Evolutionary conservation across 768 basidiomycete genomes (phyloP), one percentile per base, ranked within the genome.

Genomic region (Gymnopilus dilepis): DNA sequence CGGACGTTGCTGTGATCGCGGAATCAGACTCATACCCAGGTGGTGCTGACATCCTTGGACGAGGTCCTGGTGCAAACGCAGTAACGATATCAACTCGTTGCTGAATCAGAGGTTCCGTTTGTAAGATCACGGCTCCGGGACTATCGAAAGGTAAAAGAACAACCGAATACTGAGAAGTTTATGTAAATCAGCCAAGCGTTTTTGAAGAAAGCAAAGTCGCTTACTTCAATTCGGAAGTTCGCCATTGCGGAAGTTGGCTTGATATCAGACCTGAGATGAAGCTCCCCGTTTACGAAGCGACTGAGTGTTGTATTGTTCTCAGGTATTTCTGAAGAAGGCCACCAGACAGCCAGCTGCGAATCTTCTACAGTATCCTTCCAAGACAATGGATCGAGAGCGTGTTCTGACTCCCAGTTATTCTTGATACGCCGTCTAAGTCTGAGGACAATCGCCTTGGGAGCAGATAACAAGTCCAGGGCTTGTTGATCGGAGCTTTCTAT

Each of bases 161-260:
- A 12, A 61, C 54, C 5, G 54, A 51, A 34, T 56, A 61, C 54
- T 57, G 38, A 40, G 26, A 13, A 24, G 6, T 6, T 19, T 12
- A 60, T 28, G 42, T n/a, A 13, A 22, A n/a, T 55, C 13, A 50
- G 26, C 34, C 38, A 45, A 33, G 40, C 13, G 41, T 37, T 45
- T 45, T 50, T n/a, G 51, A 15, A 47, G 43, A 33, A 9, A 47
- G 15, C 11, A 51, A 56, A 22, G 43, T n/a, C 13, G 15, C 28
- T 8, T 42, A 80, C 80, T 74, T 77, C 72, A 47, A 79, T 71
- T 45, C 71, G 65, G 63, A 81, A 79, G 48, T 76, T 70, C 9
- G 70, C 76, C 55, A 82, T 78, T 2, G 72, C 66, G 26, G 76
- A 74, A 4, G 80, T 74, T 19, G 78, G 74, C 61, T 75, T 78